These are phyloP conservation scores for Globisporangium cederbergense DNA, from an alignment of 352 stramenopile genomes.

Conservation along the genomic window DNA sequence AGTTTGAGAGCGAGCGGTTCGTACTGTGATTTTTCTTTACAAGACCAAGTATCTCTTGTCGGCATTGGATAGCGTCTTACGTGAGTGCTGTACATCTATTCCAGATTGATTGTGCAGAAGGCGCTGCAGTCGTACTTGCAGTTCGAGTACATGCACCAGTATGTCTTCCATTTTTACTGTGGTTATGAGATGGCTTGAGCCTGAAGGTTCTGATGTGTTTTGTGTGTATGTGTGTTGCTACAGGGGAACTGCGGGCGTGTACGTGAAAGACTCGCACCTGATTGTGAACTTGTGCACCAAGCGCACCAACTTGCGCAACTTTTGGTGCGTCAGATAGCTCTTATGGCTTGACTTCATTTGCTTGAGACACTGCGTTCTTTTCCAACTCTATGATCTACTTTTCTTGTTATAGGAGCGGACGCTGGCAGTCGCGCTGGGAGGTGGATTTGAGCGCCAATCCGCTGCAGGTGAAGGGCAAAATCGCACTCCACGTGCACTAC, in stretches of 20 bases:
- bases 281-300: conserved; percentile 82
- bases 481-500: conserved; percentile 91
- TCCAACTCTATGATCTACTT: neutral
- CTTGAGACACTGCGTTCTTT: neutral
- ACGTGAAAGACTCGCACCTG: conserved; percentile 55
- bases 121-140: conserved; percentile 75
- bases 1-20: conserved; percentile 73
- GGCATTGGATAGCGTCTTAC: neutral
- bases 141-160: conserved; percentile 83
- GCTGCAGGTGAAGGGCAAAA: conserved; percentile 45
- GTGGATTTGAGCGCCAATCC: conserved; percentile 57
- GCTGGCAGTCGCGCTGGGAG: conserved; percentile 83
- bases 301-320: conserved; percentile 88
- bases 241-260: conserved; percentile 80
- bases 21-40: conserved; percentile 5
- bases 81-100: no score
- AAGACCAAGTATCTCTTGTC: neutral
- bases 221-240: neutral
- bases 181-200: no score
- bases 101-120: conserved; percentile 55
- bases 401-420: conserved; percentile 39
- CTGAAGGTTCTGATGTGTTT: neutral
- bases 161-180: conserved; percentile 7
- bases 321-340: conserved; percentile 40
- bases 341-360: neutral